Percentiles rank a stretch among this genome's conserved stretches.
Conservation (phyloP, 2,329 filamentous ascomycete genomes). For the Lojkania enalia region DNA sequence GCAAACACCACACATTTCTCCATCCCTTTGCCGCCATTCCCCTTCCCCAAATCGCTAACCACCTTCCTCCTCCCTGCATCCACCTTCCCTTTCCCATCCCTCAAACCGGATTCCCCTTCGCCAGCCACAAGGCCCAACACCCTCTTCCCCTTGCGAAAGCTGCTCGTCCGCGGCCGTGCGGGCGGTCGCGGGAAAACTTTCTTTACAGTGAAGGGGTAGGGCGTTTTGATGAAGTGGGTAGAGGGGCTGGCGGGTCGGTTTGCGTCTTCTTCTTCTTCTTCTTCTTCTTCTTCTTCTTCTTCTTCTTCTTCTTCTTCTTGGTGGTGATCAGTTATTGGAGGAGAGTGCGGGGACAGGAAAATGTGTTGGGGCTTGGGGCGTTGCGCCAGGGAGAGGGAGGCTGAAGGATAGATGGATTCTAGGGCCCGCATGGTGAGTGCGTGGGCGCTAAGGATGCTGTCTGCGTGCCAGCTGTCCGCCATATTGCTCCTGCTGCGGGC, state of each 20-base stretch:
- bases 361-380: constrained; percentile 2
- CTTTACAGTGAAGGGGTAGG: constrained; percentile 30
- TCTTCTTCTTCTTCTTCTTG: neutral
- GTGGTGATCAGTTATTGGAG: no score
- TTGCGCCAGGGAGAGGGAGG: neutral
- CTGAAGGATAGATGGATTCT: constrained; percentile 24
- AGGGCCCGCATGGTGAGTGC: constrained; percentile 33
- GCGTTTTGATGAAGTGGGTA: constrained; percentile 31
- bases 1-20: constrained; percentile 1
- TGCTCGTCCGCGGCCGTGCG: constrained; percentile 16
- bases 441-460: constrained; percentile 36
- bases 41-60: neutral
- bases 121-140: constrained; percentile 8
- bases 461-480: constrained; percentile 29
- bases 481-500: no score
- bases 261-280: constrained; percentile 12
- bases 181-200: constrained; percentile 31
- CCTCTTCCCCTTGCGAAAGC: constrained; percentile 10
- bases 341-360: constrained; percentile 11
- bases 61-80: constrained; percentile 11
- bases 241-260: constrained; percentile 23
- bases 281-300: neutral
- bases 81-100: constrained; percentile 24
- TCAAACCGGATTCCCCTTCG: constrained; percentile 17
- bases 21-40: neutral